Conservation (phyloP, 2,329 filamentous ascomycete genomes). For the Colletotrichum chlorophyti region DNA sequence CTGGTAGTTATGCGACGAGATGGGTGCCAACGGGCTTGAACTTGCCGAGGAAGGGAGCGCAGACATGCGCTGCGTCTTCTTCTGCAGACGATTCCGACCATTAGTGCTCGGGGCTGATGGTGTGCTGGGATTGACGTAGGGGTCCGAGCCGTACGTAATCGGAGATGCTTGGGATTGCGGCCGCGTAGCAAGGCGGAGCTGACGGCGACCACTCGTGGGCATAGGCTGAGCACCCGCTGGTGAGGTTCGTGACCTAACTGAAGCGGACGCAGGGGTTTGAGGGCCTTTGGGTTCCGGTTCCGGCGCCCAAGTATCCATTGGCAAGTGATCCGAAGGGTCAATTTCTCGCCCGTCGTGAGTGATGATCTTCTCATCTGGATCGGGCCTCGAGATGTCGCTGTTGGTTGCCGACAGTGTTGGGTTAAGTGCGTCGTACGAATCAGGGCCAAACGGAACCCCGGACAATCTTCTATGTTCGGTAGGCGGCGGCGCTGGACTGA, state of each 20-base stretch:
- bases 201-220: conserved; percentile 57
- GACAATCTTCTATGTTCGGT: conserved; percentile 60
- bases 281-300: conserved; percentile 66
- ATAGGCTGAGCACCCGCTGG: conserved; percentile 61
- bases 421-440: conserved; percentile 78
- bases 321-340: conserved; percentile 82
- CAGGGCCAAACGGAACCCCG: conserved; percentile 74
- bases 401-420: conserved; percentile 50
- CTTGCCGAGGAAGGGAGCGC: conserved; percentile 45
- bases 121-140: conserved; percentile 39
- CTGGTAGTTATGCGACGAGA: conserved; percentile 58
- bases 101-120: conserved; percentile 41
- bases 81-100: conserved; percentile 68
- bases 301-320: conserved; percentile 78
- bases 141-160: conserved; percentile 36
- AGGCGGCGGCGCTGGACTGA: conserved; percentile 71
- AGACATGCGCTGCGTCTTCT: conserved; percentile 60
- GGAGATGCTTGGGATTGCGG: conserved; percentile 54
- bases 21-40: conserved; percentile 59
- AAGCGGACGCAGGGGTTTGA: conserved; percentile 35
- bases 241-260: conserved; percentile 45
- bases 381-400: conserved; percentile 36
- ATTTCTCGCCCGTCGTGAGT: conserved; percentile 78
- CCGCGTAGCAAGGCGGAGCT: conserved; percentile 56
- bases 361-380: conserved; percentile 73